Percentiles rank a stretch among this genome's conserved stretches.
These are phyloP conservation scores for Schizochytrium sp. DNA, from an alignment of 108 stramenopile species.

Conservation along the genomic window DNA sequence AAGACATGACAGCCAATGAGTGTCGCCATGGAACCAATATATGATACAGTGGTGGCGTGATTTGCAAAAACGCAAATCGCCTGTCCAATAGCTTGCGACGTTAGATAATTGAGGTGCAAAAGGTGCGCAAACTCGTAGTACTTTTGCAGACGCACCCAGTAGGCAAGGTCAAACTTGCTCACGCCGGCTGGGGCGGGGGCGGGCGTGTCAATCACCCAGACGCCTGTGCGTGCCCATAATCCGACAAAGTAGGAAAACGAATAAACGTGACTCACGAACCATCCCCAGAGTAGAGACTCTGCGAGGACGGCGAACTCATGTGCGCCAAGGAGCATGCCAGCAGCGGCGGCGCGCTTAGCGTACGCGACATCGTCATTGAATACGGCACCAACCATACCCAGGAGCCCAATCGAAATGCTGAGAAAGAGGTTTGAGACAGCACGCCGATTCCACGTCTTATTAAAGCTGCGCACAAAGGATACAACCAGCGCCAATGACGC, in stretches of 20 bases:
- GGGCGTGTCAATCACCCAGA: background rate
- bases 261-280: background rate
- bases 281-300: background rate
- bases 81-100: background rate
- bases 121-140: constrained; percentile 11
- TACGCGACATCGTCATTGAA: background rate
- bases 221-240: background rate
- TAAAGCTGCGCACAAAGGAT: constrained; percentile 17
- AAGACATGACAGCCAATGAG: constrained; percentile 1
- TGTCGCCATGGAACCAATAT: background rate
- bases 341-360: background rate
- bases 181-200: background rate
- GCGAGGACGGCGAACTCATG: constrained; percentile 1
- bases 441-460: background rate
- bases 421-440: constrained; percentile 4
- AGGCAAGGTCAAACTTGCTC: background rate
- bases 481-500: background rate
- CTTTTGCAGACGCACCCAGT: constrained; percentile 18
- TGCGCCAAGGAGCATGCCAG: background rate
- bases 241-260: constrained; percentile 7
- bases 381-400: background rate
- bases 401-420: background rate
- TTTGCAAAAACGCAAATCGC: constrained; percentile 9
- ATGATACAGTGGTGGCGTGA: background rate
- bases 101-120: background rate